A percentile compares a stretch with the other conserved stretches of the same genome.
phyloP scores from a whole-genome alignment of 768 basidiomycete genomes.

The Termitomyces bulborhizus region DNA sequence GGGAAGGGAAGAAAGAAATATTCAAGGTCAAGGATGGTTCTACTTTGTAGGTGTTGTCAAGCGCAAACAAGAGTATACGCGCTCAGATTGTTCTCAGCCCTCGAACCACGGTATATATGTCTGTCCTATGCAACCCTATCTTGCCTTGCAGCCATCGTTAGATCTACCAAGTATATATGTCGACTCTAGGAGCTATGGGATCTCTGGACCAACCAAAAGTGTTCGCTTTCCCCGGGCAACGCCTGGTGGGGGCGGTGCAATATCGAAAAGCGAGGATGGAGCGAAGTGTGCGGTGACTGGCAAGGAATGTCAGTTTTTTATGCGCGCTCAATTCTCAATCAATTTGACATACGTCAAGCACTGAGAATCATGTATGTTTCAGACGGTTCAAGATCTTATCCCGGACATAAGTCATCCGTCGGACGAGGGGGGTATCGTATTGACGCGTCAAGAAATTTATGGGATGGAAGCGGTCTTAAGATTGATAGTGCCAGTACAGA shows the following conservation, averaged over 20 bases:
- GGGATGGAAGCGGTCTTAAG: constrained; percentile 74
- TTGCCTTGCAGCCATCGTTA: not conserved
- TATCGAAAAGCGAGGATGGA: constrained; percentile 66
- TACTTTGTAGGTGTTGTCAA: not conserved
- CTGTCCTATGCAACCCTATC: constrained; percentile 1
- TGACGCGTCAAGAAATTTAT: constrained; percentile 71
- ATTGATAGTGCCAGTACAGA: constrained; percentile 75
- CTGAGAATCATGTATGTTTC: constrained; percentile 55
- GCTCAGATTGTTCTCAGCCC: not conserved
- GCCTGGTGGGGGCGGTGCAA: constrained; percentile 55
- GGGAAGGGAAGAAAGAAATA: no score
- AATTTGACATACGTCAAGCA: constrained; percentile 29
- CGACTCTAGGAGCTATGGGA: constrained; percentile 35
- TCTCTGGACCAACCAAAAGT: constrained; percentile 38
- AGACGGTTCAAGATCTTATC: constrained; percentile 33
- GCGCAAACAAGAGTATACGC: not conserved
- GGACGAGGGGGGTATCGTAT: constrained; percentile 61
- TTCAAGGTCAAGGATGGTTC: no score
- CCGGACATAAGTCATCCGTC: constrained; percentile 45
- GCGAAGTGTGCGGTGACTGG: constrained; percentile 66
- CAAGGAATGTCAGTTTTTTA: constrained; percentile 53
- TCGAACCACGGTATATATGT: not conserved
- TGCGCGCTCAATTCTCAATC: not conserved
- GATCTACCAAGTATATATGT: constrained; percentile 20
- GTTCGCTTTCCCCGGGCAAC: constrained; percentile 59